Evolutionary conservation across 2,329 filamentous ascomycete genomes (phyloP), one percentile per base, ranked within the genome.

Genomic region (Neopestalotiopsis rosae): DNA sequence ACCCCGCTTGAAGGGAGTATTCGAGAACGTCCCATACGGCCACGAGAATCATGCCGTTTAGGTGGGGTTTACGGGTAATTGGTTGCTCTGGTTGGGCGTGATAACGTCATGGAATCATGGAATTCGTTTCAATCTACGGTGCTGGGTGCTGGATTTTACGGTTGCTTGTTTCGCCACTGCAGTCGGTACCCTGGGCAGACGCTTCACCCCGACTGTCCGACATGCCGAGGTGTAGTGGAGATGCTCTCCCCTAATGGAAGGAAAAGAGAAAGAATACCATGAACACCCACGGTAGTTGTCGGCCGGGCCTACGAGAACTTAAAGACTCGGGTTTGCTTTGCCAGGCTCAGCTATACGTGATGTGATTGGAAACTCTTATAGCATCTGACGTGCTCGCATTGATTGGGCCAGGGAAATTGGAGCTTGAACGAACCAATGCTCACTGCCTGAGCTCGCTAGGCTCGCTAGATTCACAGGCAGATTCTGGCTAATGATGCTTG

Each of bases 141-240:
- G 6, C 7, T 52, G 6, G 13, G 45, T 52, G 45, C 9, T 52
- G 7, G n/a, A n/a, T 20, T 52, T 10, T 2, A 52, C 14, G 45
- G 17, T 20, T 52, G 34, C 1, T 38, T 10, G 34, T 52, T 52
- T 52, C 7, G 45, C 17, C 17, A n/a, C 45, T 28, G 24, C 3
- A n/a, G 17, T 52, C 6, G 45, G 9, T 52, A 17, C 17, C 45
- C 17, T 52, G 17, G 45, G 45, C 45, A 9, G 45, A 20, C 45
- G 45, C 45, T 52, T 52, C 20, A 52, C 45, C 45, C 45, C 45
- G 45, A 52, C 45, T 52, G 57, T 59, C 57, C 57, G 57, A 59
- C 24, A 34, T 59, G 30, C 57, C 57, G 57, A 34, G 57, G 28
- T 56, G 24, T 30, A 59, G 57, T 59, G 57, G 57, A n/a, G 45